These are phyloP conservation scores for Vitis amurensis DNA, from an alignment of 164 flowering plant genomes.

Conservation along the genomic window DNA sequence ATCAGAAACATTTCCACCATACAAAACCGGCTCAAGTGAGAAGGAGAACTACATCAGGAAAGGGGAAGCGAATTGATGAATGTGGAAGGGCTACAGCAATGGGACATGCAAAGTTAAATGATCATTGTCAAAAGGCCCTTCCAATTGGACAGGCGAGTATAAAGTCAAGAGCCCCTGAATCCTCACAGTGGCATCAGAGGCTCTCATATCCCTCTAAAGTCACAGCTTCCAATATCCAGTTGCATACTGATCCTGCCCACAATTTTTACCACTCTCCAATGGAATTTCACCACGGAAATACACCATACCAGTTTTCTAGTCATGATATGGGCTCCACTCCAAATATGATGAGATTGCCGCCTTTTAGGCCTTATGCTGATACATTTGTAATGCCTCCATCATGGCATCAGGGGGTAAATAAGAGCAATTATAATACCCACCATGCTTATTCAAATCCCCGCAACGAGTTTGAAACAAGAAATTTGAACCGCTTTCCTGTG, in stretches of 20 bases:
- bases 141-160: background rate
- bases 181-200: slow-evolving; percentile 11
- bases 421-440: background rate
- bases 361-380: slow-evolving; percentile 4
- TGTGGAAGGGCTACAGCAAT: slow-evolving; percentile 3
- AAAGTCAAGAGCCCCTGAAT: background rate
- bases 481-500: background rate
- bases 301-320: background rate
- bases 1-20: slow-evolving; percentile 13
- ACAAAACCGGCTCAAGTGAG: slow-evolving; percentile 17
- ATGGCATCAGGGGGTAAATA: slow-evolving; percentile 3
- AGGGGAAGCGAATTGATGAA: slow-evolving; percentile 7
- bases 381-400: background rate
- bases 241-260: background rate
- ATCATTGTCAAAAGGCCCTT: slow-evolving; percentile 11
- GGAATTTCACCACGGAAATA: background rate
- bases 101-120: background rate
- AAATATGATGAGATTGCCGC: slow-evolving; percentile 9
- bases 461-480: slow-evolving; percentile 13
- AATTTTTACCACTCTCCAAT: background rate
- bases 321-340: slow-evolving; percentile 17
- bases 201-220: background rate
- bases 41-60: slow-evolving; percentile 6
- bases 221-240: background rate
- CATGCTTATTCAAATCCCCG: slow-evolving; percentile 7